Conservation (phyloP, 805 yeast species). For the Komagataella populi region DNA sequence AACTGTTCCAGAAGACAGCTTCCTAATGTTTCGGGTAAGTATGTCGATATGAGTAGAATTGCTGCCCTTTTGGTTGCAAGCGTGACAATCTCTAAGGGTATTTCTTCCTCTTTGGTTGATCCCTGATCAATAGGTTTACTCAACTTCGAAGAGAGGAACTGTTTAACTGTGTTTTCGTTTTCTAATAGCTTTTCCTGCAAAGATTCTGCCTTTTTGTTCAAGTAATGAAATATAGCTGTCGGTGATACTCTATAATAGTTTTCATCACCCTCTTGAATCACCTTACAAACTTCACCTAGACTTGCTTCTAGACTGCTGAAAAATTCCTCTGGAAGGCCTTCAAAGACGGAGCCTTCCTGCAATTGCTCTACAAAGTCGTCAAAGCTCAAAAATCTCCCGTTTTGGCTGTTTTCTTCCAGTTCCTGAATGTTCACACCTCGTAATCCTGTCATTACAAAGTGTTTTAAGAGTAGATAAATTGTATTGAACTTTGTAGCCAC, state of each 20-base stretch:
- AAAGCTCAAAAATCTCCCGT: constrained; percentile 18
- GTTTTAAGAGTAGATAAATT: constrained; percentile 23
- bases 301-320: constrained; percentile 12
- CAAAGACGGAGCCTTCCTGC: constrained; percentile 7
- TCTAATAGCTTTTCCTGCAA: constrained; percentile 24
- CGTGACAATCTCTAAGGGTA: constrained; percentile 19
- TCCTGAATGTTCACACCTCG: constrained; percentile 8
- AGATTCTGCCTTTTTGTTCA: constrained; percentile 23
- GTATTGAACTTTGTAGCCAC: constrained; percentile 26
- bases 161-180: constrained; percentile 10
- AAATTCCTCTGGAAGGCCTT: constrained; percentile 13
- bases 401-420: constrained; percentile 7
- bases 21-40: constrained; percentile 19
- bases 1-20: constrained; percentile 8
- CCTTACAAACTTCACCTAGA: constrained; percentile 23
- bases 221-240: constrained; percentile 21
- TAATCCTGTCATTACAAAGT: constrained; percentile 11
- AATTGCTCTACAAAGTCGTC: constrained; percentile 31
- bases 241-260: constrained; percentile 29
- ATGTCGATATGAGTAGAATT: constrained; percentile 33
- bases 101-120: background rate
- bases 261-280: constrained; percentile 28
- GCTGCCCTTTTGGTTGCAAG: constrained; percentile 25
- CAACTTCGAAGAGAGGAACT: constrained; percentile 11
- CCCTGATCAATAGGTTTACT: constrained; percentile 10